Percentiles rank a stretch among this genome's conserved stretches.
These are phyloP conservation scores for Colletotrichum zoysiae DNA, from an alignment of 2,329 filamentous ascomycete genomes.

Conservation along the genomic window DNA sequence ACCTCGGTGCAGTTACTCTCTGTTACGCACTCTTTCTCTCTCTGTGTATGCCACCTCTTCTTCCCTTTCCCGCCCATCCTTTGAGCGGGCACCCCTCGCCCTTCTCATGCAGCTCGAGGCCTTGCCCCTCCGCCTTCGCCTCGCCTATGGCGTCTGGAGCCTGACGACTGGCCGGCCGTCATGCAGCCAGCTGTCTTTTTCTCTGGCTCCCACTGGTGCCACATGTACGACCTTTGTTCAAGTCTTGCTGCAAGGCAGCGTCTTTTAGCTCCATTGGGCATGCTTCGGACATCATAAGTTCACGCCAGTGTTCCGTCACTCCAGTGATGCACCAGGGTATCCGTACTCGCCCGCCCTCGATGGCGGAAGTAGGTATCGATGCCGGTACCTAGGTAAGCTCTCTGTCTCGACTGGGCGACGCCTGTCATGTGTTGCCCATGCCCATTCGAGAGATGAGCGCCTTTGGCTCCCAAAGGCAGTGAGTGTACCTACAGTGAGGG, in stretches of 20 bases:
- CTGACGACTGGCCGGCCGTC: conserved; percentile 29
- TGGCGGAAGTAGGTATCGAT: background rate
- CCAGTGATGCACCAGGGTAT: background rate
- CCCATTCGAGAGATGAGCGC: background rate
- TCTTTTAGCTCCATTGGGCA: conserved; percentile 39
- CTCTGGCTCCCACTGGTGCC: conserved; percentile 41
- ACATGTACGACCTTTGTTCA: conserved; percentile 40
- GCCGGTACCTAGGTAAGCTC: background rate
- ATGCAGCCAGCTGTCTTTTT: conserved; percentile 38
- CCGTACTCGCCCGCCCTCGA: background rate
- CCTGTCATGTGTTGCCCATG: conserved; percentile 2
- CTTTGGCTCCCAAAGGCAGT: background rate
- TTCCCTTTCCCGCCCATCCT: conserved; percentile 4
- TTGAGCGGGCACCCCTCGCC: conserved; percentile 6
- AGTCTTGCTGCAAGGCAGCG: conserved; percentile 40
- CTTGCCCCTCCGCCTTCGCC: conserved; percentile 18
- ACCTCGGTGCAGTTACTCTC: background rate
- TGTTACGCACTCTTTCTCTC: background rate
- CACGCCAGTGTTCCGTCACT: conserved; percentile 18
- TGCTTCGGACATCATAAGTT: conserved; percentile 12
- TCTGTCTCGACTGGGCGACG: background rate
- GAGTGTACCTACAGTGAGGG: background rate
- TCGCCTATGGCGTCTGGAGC: conserved; percentile 16
- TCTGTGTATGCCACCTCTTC: no score
- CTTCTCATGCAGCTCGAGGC: conserved; percentile 12